Evolutionary conservation across 345 rosid species (phyloP), one percentile per base, ranked within the genome.

Genomic region (Brassica carinata): DNA sequence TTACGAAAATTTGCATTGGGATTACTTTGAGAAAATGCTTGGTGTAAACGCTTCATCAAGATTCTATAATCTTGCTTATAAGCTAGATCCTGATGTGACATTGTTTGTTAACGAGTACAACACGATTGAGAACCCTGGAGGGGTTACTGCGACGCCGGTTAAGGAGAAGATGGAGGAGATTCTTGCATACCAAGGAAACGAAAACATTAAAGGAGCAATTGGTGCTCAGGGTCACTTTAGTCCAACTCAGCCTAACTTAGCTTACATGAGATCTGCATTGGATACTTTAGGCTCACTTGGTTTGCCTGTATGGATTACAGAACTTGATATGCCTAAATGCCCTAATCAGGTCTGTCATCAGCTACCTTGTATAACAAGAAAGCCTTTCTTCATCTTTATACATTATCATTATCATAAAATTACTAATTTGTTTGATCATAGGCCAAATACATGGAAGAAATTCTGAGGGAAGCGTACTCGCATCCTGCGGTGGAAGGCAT

Each of bases 301-400:
- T 57, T 77, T 88, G 43, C 97, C 96, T n/a, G 73, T 94, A 5
- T 94, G 97, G 98, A 86, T 94, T 7, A 93, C 98, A 14, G 95
- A 93, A 83, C 83, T 93, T n/a, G 86, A 83, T 71, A 85, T 87
- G 14, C 77, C 59, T 1, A 80, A 71, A 36, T 84, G 85, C 75
- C 81, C 86, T 3, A 64, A 87, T 78, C 90, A 89, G 93, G 92
- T 79, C 0, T 77, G 72, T 17, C 31, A 34, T 8, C 55, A 30
- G 6, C 17, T 40, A 31, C 5, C 73, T 66, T 71, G 72, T 2
- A 5, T 68, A 45, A 45, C 75, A 73, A 74, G 66, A 74, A 80
- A 80, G 0, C 33, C 0, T 33, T 36, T 23, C 3, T 80, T 7
- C 13, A 18, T 40, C 0, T 33, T 26, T 23, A 17, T 23, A 31